phyloP scores from a whole-genome alignment of 768 basidiomycete species.

The Peribolospora kevripleyi region DNA sequence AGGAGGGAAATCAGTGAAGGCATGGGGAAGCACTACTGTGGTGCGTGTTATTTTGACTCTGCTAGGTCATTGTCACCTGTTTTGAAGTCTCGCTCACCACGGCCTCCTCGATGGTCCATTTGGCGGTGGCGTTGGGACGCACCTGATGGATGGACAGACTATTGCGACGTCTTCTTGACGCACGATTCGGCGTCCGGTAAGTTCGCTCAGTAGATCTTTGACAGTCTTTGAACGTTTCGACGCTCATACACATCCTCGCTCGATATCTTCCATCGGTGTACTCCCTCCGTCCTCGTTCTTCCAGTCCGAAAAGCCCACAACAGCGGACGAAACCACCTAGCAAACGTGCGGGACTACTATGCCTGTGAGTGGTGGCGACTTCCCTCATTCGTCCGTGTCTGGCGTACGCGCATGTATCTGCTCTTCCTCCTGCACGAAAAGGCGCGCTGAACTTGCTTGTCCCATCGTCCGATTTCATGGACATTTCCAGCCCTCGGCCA shows the following conservation, averaged over 20 bases:
- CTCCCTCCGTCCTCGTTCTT: no score
- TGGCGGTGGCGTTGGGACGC: no score
- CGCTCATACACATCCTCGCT: neutral
- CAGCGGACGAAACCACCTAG: conserved; percentile 82
- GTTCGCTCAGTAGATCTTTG: conserved; percentile 9
- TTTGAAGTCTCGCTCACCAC: no score
- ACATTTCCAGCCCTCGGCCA: conserved; percentile 28
- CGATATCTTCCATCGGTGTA: neutral
- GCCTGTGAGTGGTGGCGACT: conserved; percentile 38
- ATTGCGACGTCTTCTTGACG: conserved; percentile 79
- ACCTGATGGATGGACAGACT: conserved; percentile 25
- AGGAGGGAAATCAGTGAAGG: no score
- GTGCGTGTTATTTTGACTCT: neutral
- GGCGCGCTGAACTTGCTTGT: neutral
- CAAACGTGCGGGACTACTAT: conserved; percentile 93
- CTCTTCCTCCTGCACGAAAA: neutral
- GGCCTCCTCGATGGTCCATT: no score
- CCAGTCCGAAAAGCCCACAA: conserved; percentile 94
- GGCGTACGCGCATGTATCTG: neutral
- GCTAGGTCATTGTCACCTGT: neutral
- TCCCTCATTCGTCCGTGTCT: neutral
- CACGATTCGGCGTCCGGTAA: conserved; percentile 80
- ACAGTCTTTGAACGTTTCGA: neutral
- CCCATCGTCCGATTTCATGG: neutral
- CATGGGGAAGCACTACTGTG: conserved; percentile 1